These are phyloP conservation scores for Yamadazyma tumulicola DNA, from an alignment of 805 yeast species.

Conservation along the genomic window DNA sequence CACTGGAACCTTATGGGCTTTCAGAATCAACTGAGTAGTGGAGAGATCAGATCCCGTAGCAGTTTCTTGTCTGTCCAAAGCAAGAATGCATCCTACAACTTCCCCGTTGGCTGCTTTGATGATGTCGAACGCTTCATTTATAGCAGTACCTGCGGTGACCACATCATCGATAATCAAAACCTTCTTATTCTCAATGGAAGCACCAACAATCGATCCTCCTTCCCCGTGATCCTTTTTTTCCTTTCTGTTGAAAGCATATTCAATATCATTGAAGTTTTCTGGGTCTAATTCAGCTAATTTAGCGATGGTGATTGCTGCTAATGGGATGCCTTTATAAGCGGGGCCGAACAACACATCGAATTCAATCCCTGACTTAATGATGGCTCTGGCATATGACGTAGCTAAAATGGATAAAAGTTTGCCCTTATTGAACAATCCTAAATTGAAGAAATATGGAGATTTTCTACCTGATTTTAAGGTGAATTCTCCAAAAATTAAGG, in stretches of 20 bases:
- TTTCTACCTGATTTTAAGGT: conserved; percentile 87
- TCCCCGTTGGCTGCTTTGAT: conserved; percentile 66
- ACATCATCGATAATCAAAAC: conserved; percentile 93
- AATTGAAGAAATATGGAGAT: conserved; percentile 95
- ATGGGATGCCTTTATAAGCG: conserved; percentile 95
- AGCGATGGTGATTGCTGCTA: conserved; percentile 89
- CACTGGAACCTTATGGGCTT: conserved; percentile 77
- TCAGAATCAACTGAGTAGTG: conserved; percentile 78
- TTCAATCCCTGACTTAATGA: conserved; percentile 73
- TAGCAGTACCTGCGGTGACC: conserved; percentile 98
- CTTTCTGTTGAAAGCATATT: conserved; percentile 94
- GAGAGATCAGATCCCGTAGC: conserved; percentile 62
- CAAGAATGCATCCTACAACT: conserved; percentile 82
- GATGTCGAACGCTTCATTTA: conserved; percentile 86
- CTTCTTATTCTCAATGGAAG: conserved; percentile 63
- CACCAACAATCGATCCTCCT: conserved; percentile 94
- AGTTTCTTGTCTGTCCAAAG: conserved; percentile 94
- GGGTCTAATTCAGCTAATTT: conserved; percentile 89
- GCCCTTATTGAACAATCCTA: conserved; percentile 87
- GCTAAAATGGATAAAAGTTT: conserved; percentile 76
- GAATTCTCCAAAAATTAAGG: conserved; percentile 83
- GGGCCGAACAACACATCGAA: conserved; percentile 95
- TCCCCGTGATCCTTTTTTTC: conserved; percentile 98
- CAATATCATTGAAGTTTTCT: conserved; percentile 65
- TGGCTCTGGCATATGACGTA: conserved; percentile 83